Conservation (phyloP, 1,284 basidiomycete genomes). For the Apiotrichum akiyoshidainum region DNA sequence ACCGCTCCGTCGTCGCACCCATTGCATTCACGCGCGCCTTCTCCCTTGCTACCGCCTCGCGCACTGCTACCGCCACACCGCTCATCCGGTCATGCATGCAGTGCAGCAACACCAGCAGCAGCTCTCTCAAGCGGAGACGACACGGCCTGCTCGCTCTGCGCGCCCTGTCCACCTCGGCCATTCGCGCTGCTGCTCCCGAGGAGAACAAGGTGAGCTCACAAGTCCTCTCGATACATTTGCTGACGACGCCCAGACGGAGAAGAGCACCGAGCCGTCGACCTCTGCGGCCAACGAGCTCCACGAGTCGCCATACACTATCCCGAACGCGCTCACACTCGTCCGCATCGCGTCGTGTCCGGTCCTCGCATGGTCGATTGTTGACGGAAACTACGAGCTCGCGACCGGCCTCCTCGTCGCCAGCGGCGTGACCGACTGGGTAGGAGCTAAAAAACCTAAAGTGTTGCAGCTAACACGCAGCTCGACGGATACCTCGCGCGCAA, state of each 20-base stretch:
- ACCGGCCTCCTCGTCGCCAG: slow-evolving; percentile 81
- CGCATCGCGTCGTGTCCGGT: slow-evolving; percentile 84
- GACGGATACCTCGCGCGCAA: slow-evolving; percentile 87
- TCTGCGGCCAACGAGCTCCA: slow-evolving; percentile 42
- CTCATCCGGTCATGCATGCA: neutral
- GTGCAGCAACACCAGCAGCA: neutral
- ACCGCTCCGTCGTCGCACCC: neutral
- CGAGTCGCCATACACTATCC: slow-evolving; percentile 94
- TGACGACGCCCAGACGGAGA: neutral
- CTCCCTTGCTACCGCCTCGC: neutral
- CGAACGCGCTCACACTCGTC: slow-evolving; percentile 83
- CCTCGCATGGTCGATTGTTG: slow-evolving; percentile 86
- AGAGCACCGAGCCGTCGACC: neutral
- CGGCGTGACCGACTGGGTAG: slow-evolving; percentile 82
- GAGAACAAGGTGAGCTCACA: neutral
- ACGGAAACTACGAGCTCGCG: slow-evolving; percentile 74
- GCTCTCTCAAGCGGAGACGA: neutral
- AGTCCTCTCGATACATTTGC: too few species aligned
- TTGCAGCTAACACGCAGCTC: slow-evolving; percentile 54
- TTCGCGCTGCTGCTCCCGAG: neutral
- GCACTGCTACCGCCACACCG: neutral
- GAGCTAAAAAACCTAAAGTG: slow-evolving; percentile 29
- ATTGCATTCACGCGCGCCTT: neutral
- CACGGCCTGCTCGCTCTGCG: neutral
- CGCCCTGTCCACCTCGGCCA: neutral